A percentile compares a stretch with the other conserved stretches of the same genome.
Evolutionary conservation across 306 rosid species (phyloP).

Genomic region (Canavalia gladiata): DNA sequence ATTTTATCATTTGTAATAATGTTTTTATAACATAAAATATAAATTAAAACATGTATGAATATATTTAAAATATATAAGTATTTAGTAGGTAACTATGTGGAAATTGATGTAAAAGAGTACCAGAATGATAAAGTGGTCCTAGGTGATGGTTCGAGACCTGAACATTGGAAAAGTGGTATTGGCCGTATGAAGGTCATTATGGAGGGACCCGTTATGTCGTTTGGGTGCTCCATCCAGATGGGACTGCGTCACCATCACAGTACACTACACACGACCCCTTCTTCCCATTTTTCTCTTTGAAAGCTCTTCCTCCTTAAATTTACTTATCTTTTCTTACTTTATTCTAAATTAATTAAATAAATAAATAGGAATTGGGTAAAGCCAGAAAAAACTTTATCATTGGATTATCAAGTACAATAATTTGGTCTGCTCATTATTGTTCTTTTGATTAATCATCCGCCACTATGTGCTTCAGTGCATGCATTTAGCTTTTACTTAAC

Average conservation of each 20-base stretch:
- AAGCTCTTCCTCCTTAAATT: background rate
- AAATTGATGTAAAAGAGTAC: too few relatives aligned
- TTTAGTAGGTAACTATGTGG: too few relatives aligned
- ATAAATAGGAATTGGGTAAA: background rate
- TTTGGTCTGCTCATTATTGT: conserved; percentile 45
- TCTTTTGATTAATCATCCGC: conserved; percentile 33
- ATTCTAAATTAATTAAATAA: background rate
- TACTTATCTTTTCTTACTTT: background rate
- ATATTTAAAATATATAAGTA: too few relatives aligned
- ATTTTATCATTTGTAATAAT: too few relatives aligned
- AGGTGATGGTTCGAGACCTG: conserved; percentile 7
- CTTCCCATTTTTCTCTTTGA: background rate
- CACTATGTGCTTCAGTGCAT: conserved; percentile 44
- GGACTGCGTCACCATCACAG: conserved; percentile 39
- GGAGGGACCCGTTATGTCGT: conserved; percentile 25
- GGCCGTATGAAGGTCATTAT: background rate
- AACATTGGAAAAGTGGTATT: background rate
- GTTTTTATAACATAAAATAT: too few relatives aligned
- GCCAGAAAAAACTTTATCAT: background rate
- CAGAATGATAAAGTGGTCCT: conserved; percentile 10
- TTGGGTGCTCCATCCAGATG: background rate
- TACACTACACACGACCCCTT: background rate
- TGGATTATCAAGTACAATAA: conserved; percentile 36
- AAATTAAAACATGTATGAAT: too few relatives aligned
- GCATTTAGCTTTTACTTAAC: conserved; percentile 22